Evolutionary conservation across 345 rosid genomes (phyloP), one percentile per base, ranked within the genome.

Genomic region (Eucalyptus virginea): DNA sequence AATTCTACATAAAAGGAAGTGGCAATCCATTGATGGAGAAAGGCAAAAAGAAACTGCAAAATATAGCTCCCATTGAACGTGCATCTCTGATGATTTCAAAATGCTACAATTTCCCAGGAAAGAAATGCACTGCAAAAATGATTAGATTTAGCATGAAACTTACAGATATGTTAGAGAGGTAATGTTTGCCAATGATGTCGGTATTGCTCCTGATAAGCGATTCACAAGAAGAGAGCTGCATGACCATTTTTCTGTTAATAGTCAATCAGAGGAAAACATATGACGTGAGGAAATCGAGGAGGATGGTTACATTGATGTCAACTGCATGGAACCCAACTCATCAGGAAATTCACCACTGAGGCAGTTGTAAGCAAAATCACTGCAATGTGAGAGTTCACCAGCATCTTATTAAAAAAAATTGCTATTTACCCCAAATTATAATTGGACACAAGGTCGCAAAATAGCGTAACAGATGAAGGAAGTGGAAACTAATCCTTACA

Each of bases 311-410:
- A 93, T 87, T 16, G 32, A 80, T 26, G 89, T 87, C 92, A 93
- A 88, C 62, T 88, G 90, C 88, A 88, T 28, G 48, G 95, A 88
- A 89, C 92, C 88, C 95, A 94, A 93, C 90, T 93, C 93, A 30
- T n/a, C 89, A 6, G 96, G 96, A 90, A 94, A 90, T 80, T 91
- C 83, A 65, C 96, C 94, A 50, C 67, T 90, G 52, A 94, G 91
- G 81, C 88, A 92, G 92, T 94, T 94, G 81, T 54, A 80, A 87
- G 90, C 13, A 45, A 91, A 87, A 89, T 91, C 91, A 44, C 96
- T 94, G 89, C 42, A 81, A 88, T 87, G 42, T 18, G 80, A 60
- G 34, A 37, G 47, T 37, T 72, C 83, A 37, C 42, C 83, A 72
- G 83, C 47, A 72, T 37, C 4, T 37, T 72, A 72, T 19, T 9